Conservation (phyloP, 176 grass and related monocot genomes). For the Hsuehochloa calcarea region DNA sequence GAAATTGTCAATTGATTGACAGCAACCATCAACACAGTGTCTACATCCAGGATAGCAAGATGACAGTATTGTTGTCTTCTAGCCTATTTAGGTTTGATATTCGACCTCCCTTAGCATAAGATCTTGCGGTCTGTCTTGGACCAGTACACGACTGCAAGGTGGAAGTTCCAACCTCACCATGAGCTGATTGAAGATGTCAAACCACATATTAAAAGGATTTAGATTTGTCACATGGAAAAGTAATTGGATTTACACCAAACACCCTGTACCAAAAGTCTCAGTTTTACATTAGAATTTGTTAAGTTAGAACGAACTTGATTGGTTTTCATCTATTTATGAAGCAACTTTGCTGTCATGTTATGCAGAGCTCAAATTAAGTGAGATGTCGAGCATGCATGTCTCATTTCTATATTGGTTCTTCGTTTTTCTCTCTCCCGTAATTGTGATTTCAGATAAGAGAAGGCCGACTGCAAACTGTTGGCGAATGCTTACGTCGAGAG, state of each 20-base stretch:
- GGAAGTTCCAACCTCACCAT: constrained; percentile 9
- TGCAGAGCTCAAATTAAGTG: not conserved
- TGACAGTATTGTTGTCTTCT: not conserved
- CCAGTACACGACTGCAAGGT: not conserved
- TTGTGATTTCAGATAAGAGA: constrained; percentile 71
- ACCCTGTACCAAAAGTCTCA: not conserved
- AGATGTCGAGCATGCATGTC: not conserved
- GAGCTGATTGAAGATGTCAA: not conserved
- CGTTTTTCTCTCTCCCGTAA: not conserved
- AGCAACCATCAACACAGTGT: not conserved
- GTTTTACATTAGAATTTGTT: not conserved
- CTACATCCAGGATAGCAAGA: not conserved
- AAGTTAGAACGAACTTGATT: not conserved
- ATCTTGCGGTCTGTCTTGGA: not conserved
- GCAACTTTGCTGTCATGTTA: not conserved
- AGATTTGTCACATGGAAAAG: constrained; percentile 19
- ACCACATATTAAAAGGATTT: not conserved
- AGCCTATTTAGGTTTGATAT: constrained; percentile 21
- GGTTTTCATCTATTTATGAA: not conserved
- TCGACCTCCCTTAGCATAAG: not conserved
- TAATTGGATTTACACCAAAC: not conserved
- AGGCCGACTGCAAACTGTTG: constrained; percentile 70
- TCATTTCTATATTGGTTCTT: not conserved
- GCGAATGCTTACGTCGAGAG: constrained; percentile 79
- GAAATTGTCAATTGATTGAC: not conserved